Conservation (phyloP, 768 basidiomycete species). For the Neoboletus magnificus region DNA sequence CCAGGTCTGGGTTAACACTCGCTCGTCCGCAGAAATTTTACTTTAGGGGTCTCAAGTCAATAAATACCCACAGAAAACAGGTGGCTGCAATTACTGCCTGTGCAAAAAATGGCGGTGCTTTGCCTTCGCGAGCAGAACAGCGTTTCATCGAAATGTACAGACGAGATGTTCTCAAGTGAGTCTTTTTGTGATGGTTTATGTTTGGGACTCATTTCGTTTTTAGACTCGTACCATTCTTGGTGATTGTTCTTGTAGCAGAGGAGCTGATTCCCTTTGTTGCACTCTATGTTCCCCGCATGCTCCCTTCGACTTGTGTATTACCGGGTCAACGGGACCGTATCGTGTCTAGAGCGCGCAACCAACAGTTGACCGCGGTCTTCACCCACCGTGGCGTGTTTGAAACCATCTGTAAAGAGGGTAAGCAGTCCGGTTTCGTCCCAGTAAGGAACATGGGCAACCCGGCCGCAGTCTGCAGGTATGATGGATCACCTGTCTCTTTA, state of each 20-base stretch:
- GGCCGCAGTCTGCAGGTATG: slow-evolving; percentile 58
- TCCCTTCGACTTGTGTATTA: slow-evolving; percentile 84
- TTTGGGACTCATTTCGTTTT: slow-evolving; percentile 3
- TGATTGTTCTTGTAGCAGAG: slow-evolving; percentile 72
- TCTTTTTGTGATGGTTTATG: neutral
- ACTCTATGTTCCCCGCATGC: slow-evolving; percentile 78
- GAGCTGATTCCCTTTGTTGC: slow-evolving; percentile 82
- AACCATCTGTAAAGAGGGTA: slow-evolving; percentile 33
- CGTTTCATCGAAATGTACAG: slow-evolving; percentile 65
- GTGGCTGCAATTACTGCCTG: slow-evolving; percentile 54
- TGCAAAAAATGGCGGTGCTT: slow-evolving; percentile 54
- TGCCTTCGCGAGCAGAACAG: slow-evolving; percentile 64
- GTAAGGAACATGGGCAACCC: slow-evolving; percentile 15
- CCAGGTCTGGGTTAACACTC: neutral
- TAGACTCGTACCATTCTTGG: slow-evolving; percentile 72
- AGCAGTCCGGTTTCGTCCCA: slow-evolving; percentile 28
- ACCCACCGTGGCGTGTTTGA: slow-evolving; percentile 38
- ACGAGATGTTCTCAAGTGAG: slow-evolving; percentile 69
- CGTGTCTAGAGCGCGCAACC: slow-evolving; percentile 46
- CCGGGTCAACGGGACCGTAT: slow-evolving; percentile 75
- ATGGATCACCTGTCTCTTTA: slow-evolving; percentile 2
- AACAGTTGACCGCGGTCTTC: slow-evolving; percentile 40
- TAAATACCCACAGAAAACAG: slow-evolving; percentile 58
- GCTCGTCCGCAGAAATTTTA: slow-evolving; percentile 69
- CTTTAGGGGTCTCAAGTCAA: slow-evolving; percentile 68